Evolutionary conservation across 495 filamentous ascomycete genomes (phyloP), one percentile per base, ranked within the genome.

Genomic region (Peziza echinospora): DNA sequence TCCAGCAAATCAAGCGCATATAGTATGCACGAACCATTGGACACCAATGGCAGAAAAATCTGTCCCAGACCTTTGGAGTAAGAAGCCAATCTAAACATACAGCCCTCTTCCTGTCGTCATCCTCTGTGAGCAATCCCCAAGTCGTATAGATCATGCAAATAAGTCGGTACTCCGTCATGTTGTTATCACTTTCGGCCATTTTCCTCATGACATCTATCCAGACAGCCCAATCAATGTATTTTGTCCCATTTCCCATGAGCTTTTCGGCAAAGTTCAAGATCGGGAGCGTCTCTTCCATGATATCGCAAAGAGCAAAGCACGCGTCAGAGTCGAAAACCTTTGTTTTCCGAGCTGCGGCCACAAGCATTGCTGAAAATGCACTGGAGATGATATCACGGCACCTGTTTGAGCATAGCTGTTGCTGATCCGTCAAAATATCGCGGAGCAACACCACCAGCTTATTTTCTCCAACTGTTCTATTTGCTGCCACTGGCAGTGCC

Each of bases 11-110:
- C 26, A 97, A 60, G 28, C 89, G 83, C 75, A 93, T 89, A 57
- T 77, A 96, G 62, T 96, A 97, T 16, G 85, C 82, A 49, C 89
- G 73, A 23, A 93, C 85, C 89, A 97, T 94, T 1, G 89, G 89
- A 63, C 87, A 94, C 89, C 89, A 97, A 59, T 94, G 84, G 57
- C 78, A 85, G 64, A 97, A 97, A 52, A 84, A 76, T 47, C 73
- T 76, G 43, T 82, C 75, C 60, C 94, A 96, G 13, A 77, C 67
- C 30, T 78, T 70, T 50, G 80, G 76, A 21, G 75, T 69, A n/a
- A 97, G 57, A 24, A 97, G 64, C 69, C 91, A 91, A 16, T 77
- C 77, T 2, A 82, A 52, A 56, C 84, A 93, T 21, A 93, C 59
- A 7, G 67, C 62, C 22, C 73, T 68, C 60, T 89, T 92, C 43